Evolutionary conservation across 2,329 filamentous ascomycete species (phyloP).

Genomic region (Botrytis aclada): DNA sequence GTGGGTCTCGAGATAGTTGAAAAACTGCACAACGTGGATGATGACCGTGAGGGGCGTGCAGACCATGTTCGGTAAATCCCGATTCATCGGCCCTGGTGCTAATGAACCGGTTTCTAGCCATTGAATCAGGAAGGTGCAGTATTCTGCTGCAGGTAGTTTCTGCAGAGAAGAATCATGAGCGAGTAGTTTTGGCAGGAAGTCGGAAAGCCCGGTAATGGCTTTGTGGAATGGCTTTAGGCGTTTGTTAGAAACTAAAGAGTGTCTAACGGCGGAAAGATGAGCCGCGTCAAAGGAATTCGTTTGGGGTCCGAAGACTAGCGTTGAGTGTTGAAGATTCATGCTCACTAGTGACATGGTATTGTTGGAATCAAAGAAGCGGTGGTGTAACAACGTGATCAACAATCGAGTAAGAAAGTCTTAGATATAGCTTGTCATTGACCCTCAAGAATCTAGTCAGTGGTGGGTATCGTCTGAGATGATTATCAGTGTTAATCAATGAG

Average conservation of each 20-base stretch:
- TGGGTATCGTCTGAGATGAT: not conserved
- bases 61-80: not conserved
- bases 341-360: not conserved
- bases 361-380: not conserved
- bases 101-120: not conserved
- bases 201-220: not conserved
- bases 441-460: not conserved
- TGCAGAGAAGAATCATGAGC: not conserved
- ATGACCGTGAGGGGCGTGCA: slow-evolving; percentile 6
- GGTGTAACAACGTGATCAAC: not conserved
- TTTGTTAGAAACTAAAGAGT: not conserved
- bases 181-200: not conserved
- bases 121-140: not conserved
- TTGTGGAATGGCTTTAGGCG: not conserved
- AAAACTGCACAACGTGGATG: slow-evolving; percentile 1
- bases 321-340: not conserved
- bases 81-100: not conserved
- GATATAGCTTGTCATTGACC: not conserved
- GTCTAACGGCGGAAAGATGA: not conserved
- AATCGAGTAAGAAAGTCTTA: not conserved
- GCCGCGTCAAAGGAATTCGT: not conserved
- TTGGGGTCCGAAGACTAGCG: not conserved
- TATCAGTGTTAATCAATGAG: not conserved
- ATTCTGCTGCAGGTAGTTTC: not conserved
- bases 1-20: not conserved